These are phyloP conservation scores for Avena atlantica DNA, from an alignment of 176 grass and related monocot genomes.

Conservation along the genomic window DNA sequence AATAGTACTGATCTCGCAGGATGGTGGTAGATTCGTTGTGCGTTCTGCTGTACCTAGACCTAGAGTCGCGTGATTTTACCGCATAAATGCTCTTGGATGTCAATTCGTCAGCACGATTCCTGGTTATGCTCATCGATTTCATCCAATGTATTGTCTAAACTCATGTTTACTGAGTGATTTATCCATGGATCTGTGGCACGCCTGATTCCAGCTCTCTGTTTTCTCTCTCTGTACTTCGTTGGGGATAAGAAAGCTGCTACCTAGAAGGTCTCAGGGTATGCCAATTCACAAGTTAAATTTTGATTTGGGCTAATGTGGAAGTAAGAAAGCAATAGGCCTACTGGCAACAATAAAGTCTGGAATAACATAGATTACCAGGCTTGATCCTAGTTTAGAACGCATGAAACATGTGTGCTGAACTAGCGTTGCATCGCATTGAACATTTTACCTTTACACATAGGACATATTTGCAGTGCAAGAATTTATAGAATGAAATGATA, in stretches of 20 bases:
- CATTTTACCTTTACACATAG: constrained; percentile 11
- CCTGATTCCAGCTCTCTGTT: constrained; percentile 1
- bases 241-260: background rate
- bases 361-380: background rate
- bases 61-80: background rate
- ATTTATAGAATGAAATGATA: background rate
- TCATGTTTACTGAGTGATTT: background rate
- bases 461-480: background rate
- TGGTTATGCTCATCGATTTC: background rate
- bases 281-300: background rate
- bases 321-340: background rate
- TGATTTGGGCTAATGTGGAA: constrained; percentile 5
- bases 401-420: background rate
- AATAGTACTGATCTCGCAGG: background rate
- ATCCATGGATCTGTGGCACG: background rate
- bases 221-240: background rate
- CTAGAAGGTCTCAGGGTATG: background rate
- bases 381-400: constrained; percentile 1
- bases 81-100: background rate
- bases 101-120: background rate
- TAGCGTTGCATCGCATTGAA: background rate
- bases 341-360: background rate
- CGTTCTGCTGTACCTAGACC: background rate
- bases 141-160: background rate
- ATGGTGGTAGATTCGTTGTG: background rate